These are phyloP conservation scores for Beauveria australis DNA, from an alignment of 2,329 filamentous ascomycete genomes.

Conservation along the genomic window DNA sequence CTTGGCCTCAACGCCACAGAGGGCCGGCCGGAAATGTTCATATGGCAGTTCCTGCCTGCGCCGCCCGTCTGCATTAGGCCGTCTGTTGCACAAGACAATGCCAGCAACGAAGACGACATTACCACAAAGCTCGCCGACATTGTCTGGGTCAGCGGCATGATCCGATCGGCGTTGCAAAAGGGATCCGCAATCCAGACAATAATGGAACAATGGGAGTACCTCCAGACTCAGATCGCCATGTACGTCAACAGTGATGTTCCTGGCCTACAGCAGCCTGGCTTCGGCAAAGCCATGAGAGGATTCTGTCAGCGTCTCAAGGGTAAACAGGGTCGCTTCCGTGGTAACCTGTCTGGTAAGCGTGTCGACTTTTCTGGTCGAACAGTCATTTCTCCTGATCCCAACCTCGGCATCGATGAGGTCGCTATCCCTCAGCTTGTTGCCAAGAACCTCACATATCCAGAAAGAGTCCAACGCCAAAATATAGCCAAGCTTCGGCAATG, in stretches of 20 bases:
- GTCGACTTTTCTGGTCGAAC: slow-evolving; percentile 97
- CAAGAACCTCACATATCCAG: slow-evolving; percentile 92
- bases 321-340: slow-evolving; percentile 94
- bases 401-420: slow-evolving; percentile 86
- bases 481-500: slow-evolving; percentile 70
- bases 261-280: slow-evolving; percentile 78
- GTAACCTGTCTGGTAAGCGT: slow-evolving; percentile 94
- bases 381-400: slow-evolving; percentile 95
- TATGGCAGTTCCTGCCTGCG: slow-evolving; percentile 93
- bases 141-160: slow-evolving; percentile 81
- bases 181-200: slow-evolving; percentile 81
- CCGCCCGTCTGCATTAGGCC: slow-evolving; percentile 91
- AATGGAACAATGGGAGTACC: slow-evolving; percentile 97
- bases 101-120: slow-evolving; percentile 92
- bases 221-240: slow-evolving; percentile 91
- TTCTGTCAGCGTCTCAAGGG: slow-evolving; percentile 95
- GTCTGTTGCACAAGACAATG: slow-evolving; percentile 85
- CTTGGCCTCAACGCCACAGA: slow-evolving; percentile 81
- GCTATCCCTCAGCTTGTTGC: slow-evolving; percentile 88
- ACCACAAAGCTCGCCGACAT: slow-evolving; percentile 97
- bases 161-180: slow-evolving; percentile 72
- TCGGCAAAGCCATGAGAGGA: slow-evolving; percentile 82
- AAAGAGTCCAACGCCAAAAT: slow-evolving; percentile 78
- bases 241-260: slow-evolving; percentile 97
- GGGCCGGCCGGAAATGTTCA: slow-evolving; percentile 88